Evolutionary conservation across 2,329 filamentous ascomycete genomes (phyloP), one percentile per base, ranked within the genome.

Genomic region (Drechslerella dactyloides): DNA sequence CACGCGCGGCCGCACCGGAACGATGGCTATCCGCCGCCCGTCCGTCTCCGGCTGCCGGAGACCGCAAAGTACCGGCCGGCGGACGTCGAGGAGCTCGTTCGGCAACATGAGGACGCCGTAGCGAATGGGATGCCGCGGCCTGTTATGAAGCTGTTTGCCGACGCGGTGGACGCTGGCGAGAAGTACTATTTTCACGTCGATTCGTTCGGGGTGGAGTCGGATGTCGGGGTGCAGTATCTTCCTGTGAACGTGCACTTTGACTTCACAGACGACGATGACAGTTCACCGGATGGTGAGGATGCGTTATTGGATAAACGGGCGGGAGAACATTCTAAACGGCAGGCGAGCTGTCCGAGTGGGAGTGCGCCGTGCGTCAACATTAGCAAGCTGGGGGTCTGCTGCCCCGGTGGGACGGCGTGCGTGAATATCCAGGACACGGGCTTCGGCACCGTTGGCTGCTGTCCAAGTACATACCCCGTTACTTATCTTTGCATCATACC

Each of bases 371-470:
- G 90, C 79, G 82, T 83, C 15, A 80, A 80, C 17, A 88, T 91
- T 75, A 85, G 84, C 6, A 84, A 85, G 51, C 85, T 89, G 0
- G 85, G 91, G 78, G 89, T 88, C 79, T 94, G 90, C 81, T 94
- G 90, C 78, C 81, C 83, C 21, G 81, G 82, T n/a, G 84, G 82
- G 15, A 86, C 89, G 74, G 85, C 83, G 6, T 94, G 90, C 78
- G 86, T 89, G 52, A 79, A 81, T 23, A 86, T 91, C 2, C 78
- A 83, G 33, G 85, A 90, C 78, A 84, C 84, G 4, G 84, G 84
- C 0, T 81, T 88, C 27, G 89, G 89, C 6, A 84, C 85, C 50
- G 86, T 93, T 1, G 90, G 90, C 1, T 94, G 90, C 79, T 94
- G 90, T 79, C 88, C 89, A 0, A 74, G 53, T 62, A 56, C n/a